Evolutionary conservation across 805 yeast genomes (phyloP), one percentile per base, ranked within the genome.

Genomic region (Spencermartinsiella europaea): DNA sequence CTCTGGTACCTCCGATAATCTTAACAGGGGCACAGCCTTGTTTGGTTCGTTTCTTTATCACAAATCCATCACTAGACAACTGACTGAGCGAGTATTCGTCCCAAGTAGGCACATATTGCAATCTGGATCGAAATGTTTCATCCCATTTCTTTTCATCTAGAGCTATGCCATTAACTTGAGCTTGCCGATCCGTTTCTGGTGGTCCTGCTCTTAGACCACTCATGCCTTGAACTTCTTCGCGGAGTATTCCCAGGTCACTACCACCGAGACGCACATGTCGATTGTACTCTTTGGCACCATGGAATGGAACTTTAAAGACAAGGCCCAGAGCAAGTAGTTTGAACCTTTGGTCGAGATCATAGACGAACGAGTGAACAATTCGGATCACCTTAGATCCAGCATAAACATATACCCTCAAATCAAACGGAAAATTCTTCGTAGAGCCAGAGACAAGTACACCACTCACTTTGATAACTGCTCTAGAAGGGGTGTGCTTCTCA

Each of bases 31-130:
- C 21, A 25, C 34, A 28, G 2, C 47, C 47, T 5, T 3, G 20
- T 44, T 44, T 44, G 10, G 47, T 44, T 16, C 38, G 17, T 22
- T 44, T 44, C 21, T 37, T 44, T 5, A 44, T 44, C 25, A 22
- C 42, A 17, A 44, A 44, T 15, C 47, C 47, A 21, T 44, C 47
- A 31, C 43, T 38, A 17, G 47, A 44, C 2, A 44, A 19, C 42
- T 44, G 47, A 5, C 21, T n/a, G 15, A 44, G 20, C 31, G 40
- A 37, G 19, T 37, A 37, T 16, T 17, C 21, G 19, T 37, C 40
- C 40, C 45, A 42, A 15, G 39, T 35, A 19, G 45, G 45, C 21
- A 42, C 45, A 15, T 42, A 42, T 3, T 8, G 40, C 14, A 42
- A 16, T 15, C 27, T 33, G 31, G 31, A 25, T 7, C 31, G 31